Base-by-base conservation (phyloP, 768 basidiomycete species). In the Galerina sulciceps region DNA sequence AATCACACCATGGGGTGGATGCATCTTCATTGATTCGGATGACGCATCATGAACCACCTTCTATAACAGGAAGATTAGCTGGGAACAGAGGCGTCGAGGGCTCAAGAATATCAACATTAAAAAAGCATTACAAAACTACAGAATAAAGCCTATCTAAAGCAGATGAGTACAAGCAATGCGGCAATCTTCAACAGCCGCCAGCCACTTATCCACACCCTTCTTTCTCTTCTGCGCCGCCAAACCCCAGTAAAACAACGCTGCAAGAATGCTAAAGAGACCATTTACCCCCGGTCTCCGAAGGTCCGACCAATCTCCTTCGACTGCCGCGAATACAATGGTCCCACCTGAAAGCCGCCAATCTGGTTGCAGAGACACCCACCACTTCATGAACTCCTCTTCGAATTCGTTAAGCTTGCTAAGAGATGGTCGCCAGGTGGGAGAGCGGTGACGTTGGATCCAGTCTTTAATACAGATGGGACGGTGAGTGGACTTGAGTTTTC, bases 341-440 rank as follows among this genome's bases (percentile, higher is more conserved):
- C 20, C 57, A 40, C 13, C 36, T 22, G 23, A 41, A 8, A 51
- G 6, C 3, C 61, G 34, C 61, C 61, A 63, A 15, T 26, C 31
- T 1, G 61, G 61, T 31, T 63, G 61, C 15, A 63, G 53, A n/a
- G 43, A 44, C 1, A 42, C 22, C 61, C 61, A 63, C 61, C 61
- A 63, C 18, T 10, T 15, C 35, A 15, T 37, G 49, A 51, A 50
- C n/a, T 59, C 37, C 23, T n/a, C 10, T 46, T 58, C 49, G 18
- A 34, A 52, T 14, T n/a, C 37, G 14, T 8, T 13, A 47, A 53
- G 17, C 13, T 56, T 47, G 22, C 31, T 11, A 10, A 3, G 4
- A 3, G n/a, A 15, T 13, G 61, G 61, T 10, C 48, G 46, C 53
- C 55, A 63, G 6, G 58, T 56, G n/a, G 54, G 31, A 4, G 54